Base-by-base conservation (phyloP, 2,329 filamentous ascomycete genomes). In the Pseudogymnoascus sp. region DNA sequence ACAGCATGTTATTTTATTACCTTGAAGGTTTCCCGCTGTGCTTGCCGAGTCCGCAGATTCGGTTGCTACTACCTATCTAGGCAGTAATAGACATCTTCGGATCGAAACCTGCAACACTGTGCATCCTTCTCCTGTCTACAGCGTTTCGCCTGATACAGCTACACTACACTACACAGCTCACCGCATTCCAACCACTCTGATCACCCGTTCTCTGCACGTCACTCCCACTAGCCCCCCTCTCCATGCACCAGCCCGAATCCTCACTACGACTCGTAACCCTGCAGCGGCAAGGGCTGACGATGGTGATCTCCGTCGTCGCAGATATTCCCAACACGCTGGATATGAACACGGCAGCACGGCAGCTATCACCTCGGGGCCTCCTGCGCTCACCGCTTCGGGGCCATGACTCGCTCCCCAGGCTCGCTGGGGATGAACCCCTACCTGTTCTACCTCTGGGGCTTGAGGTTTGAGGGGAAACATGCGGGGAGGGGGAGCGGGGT, bases 391-490 rank as follows among this genome's bases (percentile, higher is more conserved):
- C 50, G 50, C 50, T 25, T 56, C 50, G 12, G 28, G 46, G 28
- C 28, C 50, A 56, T 56, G 50, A 56, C 50, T 56, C 50, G 50
- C 50, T 56, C 50, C 46, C 46, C 46, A 16, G n/a, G 46, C 23
- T 31, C 2, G 1, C 44, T 0, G 5, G 34, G 25, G 28, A 5
- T 4, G 50, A 56, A 18, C n/a, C 50, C n/a, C n/a, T 34, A 56
- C 44, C 44, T 28, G 3, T 53, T 56, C 25, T 34, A 50, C 25
- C 50, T 25, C 50, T 46, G 21, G 21, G 12, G 21, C 5, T 18
- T 56, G 25, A 18, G 11, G 10, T 34, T 34, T 56, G 50, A 56
- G 50, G 28, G 50, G 50, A 56, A 34, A 56, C 34, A 4, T 34
- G 28, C 28, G 50, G 50, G 46, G 25, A 18, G 10, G 10, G 28